Conservation (phyloP, 1,284 basidiomycete genomes). For the Ceratobasidium sp. region DNA sequence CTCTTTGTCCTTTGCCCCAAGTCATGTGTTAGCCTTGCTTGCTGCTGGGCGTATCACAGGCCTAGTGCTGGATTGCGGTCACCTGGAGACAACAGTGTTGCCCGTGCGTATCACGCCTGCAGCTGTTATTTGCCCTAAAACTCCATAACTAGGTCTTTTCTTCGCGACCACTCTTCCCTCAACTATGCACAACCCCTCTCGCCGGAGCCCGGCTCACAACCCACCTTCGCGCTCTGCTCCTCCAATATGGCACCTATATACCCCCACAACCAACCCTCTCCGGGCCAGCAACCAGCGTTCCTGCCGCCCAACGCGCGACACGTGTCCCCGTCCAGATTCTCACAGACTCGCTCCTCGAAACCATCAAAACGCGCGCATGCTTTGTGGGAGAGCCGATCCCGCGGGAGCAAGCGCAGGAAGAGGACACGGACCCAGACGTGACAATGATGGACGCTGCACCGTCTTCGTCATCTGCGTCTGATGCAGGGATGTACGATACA, state of each 20-base stretch:
- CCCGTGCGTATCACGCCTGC: conserved; percentile 69
- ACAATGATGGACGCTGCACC: conserved; percentile 45
- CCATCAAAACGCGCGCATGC: conserved; percentile 83
- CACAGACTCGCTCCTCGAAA: conserved; percentile 78
- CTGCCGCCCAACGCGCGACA: conserved; percentile 68
- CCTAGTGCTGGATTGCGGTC: conserved; percentile 91
- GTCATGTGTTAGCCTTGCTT: conserved; percentile 84
- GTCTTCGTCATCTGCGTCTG: conserved; percentile 27
- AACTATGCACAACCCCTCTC: conserved; percentile 82
- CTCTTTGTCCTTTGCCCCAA: conserved; percentile 90
- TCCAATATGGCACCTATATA: conserved; percentile 82
- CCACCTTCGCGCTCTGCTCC: conserved; percentile 80
- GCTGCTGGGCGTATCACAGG: conserved; percentile 90
- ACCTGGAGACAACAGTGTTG: conserved; percentile 87
- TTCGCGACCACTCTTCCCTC: conserved; percentile 84
- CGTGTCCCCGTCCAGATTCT: conserved; percentile 79
- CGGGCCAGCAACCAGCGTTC: conserved; percentile 66
- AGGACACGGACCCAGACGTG: conserved; percentile 40
- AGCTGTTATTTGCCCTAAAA: not conserved
- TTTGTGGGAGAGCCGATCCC: conserved; percentile 73
- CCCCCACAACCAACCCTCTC: conserved; percentile 78
- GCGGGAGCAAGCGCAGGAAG: not conserved
- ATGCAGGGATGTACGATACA: conserved; percentile 27
- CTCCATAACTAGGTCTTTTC: conserved; percentile 77
- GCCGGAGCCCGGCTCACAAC: conserved; percentile 79